Percentiles rank a stretch among this genome's conserved stretches.
Evolutionary conservation across 1,139 yeast species (phyloP).

Genomic region (Yamadazyma oceani): DNA sequence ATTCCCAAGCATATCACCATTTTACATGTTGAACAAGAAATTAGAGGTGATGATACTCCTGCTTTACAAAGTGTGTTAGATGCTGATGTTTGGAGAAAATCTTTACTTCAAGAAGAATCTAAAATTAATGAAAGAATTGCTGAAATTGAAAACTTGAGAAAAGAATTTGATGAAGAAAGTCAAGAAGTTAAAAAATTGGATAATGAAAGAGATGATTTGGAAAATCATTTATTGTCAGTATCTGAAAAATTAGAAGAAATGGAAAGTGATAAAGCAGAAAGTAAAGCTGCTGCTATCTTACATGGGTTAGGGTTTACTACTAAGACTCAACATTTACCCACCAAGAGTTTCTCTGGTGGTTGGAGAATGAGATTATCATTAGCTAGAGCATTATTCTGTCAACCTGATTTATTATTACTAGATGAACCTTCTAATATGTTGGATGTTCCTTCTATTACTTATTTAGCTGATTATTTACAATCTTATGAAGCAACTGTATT

Average conservation of each 20-base stretch:
- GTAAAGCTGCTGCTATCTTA: conserved; percentile 93
- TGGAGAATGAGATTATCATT: conserved; percentile 99
- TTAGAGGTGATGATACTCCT: conserved; percentile 85
- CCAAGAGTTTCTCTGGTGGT: conserved; percentile 97
- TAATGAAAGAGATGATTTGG: conserved; percentile 86
- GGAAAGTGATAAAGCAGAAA: conserved; percentile 97
- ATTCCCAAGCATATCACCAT: conserved; percentile 95
- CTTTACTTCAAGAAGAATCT: conserved; percentile 71
- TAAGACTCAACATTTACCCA: conserved; percentile 78
- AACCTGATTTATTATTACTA: conserved; percentile 85
- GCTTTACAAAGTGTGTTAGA: conserved; percentile 94
- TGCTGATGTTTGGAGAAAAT: conserved; percentile 99
- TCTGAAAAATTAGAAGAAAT: conserved; percentile 82
- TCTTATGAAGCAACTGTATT: conserved; percentile 88
- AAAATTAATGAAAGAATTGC: conserved; percentile 71
- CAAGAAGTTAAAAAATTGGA: conserved; percentile 79
- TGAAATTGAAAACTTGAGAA: conserved; percentile 69
- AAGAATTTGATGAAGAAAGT: conserved; percentile 79
- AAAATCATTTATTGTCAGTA: conserved; percentile 71
- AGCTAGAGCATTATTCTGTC: conserved; percentile 96
- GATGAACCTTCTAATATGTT: conserved; percentile 99
- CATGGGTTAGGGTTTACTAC: conserved; percentile 91
- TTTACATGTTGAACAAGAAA: conserved; percentile 96
- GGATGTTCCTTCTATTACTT: conserved; percentile 98
- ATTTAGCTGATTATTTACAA: conserved; percentile 84